Conservation (phyloP, 2,329 filamentous ascomycete genomes). For the Calonectria hongkongensis region DNA sequence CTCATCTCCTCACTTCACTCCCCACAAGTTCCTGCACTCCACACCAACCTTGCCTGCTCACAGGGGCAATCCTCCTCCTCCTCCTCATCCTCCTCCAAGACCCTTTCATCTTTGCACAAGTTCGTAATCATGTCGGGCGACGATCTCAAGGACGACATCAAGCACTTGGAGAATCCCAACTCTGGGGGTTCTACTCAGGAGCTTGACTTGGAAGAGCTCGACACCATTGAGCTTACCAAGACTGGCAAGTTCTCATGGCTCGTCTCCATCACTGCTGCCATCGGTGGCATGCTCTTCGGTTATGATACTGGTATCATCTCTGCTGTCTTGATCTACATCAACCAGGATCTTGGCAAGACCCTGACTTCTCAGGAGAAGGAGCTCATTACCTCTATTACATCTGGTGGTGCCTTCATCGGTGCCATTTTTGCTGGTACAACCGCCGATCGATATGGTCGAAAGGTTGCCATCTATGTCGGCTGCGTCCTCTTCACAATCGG, state of each 20-base stretch:
- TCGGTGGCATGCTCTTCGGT: constrained; percentile 63
- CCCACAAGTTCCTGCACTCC: constrained; percentile 22
- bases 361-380: constrained; percentile 67
- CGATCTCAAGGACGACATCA: constrained; percentile 46
- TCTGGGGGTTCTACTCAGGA: constrained; percentile 45
- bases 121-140: constrained; percentile 46
- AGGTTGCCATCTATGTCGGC: constrained; percentile 54
- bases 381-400: constrained; percentile 70
- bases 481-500: constrained; percentile 54
- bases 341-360: constrained; percentile 60
- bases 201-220: constrained; percentile 50
- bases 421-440: constrained; percentile 54
- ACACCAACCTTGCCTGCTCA: background rate
- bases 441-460: constrained; percentile 54
- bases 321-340: constrained; percentile 55
- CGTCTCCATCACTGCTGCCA: constrained; percentile 54
- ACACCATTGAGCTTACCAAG: constrained; percentile 52
- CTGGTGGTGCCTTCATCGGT: constrained; percentile 59
- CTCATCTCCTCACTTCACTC: constrained; percentile 25
- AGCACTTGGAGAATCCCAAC: constrained; percentile 48
- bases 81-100: background rate
- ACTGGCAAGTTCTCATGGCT: constrained; percentile 54
- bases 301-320: constrained; percentile 63
- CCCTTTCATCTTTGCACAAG: constrained; percentile 2
- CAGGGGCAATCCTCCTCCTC: background rate